phyloP scores from a whole-genome alignment of 495 filamentous ascomycete genomes.

The Penicillium antarcticum region DNA sequence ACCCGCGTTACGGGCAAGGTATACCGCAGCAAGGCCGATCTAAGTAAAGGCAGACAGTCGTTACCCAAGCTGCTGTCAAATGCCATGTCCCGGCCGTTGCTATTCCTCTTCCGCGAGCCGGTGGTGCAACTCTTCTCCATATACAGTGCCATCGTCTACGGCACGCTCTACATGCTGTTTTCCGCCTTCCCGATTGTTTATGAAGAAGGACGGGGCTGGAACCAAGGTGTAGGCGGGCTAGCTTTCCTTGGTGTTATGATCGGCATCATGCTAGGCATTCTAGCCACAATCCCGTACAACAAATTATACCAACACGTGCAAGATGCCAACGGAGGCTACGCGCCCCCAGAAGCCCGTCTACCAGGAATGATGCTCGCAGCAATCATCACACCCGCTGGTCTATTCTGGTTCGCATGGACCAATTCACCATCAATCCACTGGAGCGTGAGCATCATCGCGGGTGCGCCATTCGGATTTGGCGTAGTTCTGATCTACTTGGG shows the following conservation, averaged over 20 bases:
- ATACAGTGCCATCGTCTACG: slow-evolving; percentile 74
- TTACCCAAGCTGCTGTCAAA: slow-evolving; percentile 35
- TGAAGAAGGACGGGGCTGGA: slow-evolving; percentile 68
- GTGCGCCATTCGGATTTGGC: slow-evolving; percentile 69
- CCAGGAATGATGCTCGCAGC: slow-evolving; percentile 43
- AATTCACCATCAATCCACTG: slow-evolving; percentile 67
- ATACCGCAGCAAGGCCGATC: slow-evolving; percentile 47
- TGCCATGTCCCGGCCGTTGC: slow-evolving; percentile 48
- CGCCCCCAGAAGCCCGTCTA: slow-evolving; percentile 48
- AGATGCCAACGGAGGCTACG: slow-evolving; percentile 36
- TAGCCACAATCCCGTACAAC: slow-evolving; percentile 47
- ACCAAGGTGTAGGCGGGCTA: slow-evolving; percentile 64
- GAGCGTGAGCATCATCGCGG: slow-evolving; percentile 60
- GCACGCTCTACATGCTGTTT: slow-evolving; percentile 81
- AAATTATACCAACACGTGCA: slow-evolving; percentile 37
- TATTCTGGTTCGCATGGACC: slow-evolving; percentile 71
- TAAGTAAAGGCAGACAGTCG: slow-evolving; percentile 34
- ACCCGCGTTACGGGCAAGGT: slow-evolving; percentile 55
- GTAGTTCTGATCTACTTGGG: slow-evolving; percentile 73
- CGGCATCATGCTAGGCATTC: slow-evolving; percentile 71
- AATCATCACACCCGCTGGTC: slow-evolving; percentile 40
- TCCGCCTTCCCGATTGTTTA: slow-evolving; percentile 81
- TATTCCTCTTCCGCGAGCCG: slow-evolving; percentile 49
- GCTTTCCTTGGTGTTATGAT: slow-evolving; percentile 78
- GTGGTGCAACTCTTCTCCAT: slow-evolving; percentile 64